Evolutionary conservation across 2,329 filamentous ascomycete genomes (phyloP), one percentile per base, ranked within the genome.

Genomic region (Volutella citrinella): DNA sequence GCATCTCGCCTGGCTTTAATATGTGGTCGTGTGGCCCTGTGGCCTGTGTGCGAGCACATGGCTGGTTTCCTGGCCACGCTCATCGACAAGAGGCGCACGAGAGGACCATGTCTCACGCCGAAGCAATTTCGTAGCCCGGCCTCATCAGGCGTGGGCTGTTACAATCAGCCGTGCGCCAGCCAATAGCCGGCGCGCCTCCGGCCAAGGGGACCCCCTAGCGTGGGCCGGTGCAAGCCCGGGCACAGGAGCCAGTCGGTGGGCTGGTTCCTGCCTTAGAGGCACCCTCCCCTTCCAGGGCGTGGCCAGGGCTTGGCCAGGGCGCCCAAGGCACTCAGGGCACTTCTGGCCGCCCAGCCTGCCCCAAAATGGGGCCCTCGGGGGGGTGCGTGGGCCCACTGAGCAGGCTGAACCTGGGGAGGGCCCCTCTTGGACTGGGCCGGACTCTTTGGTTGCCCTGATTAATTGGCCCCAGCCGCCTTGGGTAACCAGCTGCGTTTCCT

Each of bases 101-200:
- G n/a, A n/a, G n/a, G n/a, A n/a, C n/a, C n/a, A n/a, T 49, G 49
- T 41, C 43, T 46, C 46, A 49, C 43, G 43, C 37, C 34, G 48
- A 39, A 46, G 46, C 32, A 49, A 46, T 53, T 46, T 46, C 36
- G 35, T 25, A 36, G 43, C 43, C 49, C 33, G 35, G 48, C 45
- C 26, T 46, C 45, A 36, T 42, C 37, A 51, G 45, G 46, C 42
- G 46, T 50, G 48, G 44, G 10, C 34, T 38, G 42, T 50, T 32
- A 44, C 42, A 53, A 53, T 53, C 44, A 49, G 35, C 32, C 25
- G 24, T 15, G 20, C n/a, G n/a, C 19, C 23, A 34, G 18, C 50
- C 50, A 53, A 53, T 53, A 27, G 46, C 16, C 21, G 27, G 14
- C 15, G 12, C 15, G 7, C 22, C 17, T n/a, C n/a, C n/a, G n/a